A percentile compares a stretch with the other conserved stretches of the same genome.
Conservation (phyloP, 208 protist genomes). For the Phytomonas francai region DNA sequence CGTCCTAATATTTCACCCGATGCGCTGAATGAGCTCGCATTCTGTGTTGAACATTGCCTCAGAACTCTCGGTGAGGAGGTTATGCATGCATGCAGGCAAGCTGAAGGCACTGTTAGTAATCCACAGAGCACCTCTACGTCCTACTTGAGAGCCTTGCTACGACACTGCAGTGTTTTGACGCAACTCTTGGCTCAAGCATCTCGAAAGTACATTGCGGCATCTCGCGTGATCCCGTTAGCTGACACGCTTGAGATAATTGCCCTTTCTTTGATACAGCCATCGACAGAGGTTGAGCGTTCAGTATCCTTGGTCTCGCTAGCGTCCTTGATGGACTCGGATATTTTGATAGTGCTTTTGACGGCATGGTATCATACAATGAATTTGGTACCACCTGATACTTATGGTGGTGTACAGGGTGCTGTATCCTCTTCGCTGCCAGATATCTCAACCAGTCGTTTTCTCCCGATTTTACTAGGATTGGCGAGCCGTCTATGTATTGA, state of each 20-base stretch:
- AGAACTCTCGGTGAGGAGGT: conserved; percentile 14
- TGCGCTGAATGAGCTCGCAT: conserved; percentile 20
- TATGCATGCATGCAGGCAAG: background rate
- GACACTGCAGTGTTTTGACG: background rate
- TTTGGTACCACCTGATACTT: conserved; percentile 19
- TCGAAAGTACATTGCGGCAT: background rate
- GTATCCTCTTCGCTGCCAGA: background rate
- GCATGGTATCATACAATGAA: conserved; percentile 61
- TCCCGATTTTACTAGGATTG: conserved; percentile 27
- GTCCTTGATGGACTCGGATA: background rate
- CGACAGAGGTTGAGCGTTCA: background rate
- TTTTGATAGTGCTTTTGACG: conserved; percentile 33
- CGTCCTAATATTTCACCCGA: conserved; percentile 1
- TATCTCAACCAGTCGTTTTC: conserved; percentile 16
- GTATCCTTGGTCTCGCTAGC: background rate
- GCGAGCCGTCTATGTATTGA: conserved; percentile 23
- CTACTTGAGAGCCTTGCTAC: background rate
- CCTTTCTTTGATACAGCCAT: background rate
- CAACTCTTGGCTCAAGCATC: background rate
- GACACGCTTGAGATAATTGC: background rate
- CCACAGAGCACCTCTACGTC: conserved; percentile 2
- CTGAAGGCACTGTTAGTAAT: background rate
- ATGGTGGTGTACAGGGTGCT: background rate
- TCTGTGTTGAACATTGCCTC: conserved; percentile 29
- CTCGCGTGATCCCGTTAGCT: background rate